Conservation (phyloP, 345 rosid species). For the Syzygium aromaticum region DNA sequence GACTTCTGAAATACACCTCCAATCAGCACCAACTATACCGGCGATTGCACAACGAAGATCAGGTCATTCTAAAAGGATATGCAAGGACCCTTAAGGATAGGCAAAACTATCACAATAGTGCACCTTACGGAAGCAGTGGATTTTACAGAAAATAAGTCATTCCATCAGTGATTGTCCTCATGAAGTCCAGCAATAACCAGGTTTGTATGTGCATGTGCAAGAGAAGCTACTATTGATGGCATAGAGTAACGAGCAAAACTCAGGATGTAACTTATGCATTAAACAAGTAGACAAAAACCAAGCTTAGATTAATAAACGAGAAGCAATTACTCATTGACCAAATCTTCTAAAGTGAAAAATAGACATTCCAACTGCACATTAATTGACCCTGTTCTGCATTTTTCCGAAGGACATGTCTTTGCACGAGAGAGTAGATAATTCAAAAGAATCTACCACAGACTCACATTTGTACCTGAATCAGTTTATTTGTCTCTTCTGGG, state of each 20-base stretch:
- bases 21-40: neutral
- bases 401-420: neutral
- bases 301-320: neutral
- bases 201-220: neutral
- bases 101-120: neutral
- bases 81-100: neutral
- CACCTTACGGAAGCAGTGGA: neutral
- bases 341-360: neutral
- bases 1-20: neutral
- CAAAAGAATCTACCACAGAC: neutral
- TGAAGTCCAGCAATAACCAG: neutral
- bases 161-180: neutral
- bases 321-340: neutral
- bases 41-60: neutral
- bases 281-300: neutral
- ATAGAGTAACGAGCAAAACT: neutral
- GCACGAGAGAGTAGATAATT: neutral
- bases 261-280: neutral
- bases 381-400: neutral
- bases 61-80: neutral
- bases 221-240: neutral
- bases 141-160: neutral
- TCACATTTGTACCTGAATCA: conserved; percentile 59
- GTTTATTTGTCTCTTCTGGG: conserved; percentile 87
- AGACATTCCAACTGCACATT: neutral